Conservation (phyloP, 805 yeast species). For the Barnettozyma botsteinii region DNA sequence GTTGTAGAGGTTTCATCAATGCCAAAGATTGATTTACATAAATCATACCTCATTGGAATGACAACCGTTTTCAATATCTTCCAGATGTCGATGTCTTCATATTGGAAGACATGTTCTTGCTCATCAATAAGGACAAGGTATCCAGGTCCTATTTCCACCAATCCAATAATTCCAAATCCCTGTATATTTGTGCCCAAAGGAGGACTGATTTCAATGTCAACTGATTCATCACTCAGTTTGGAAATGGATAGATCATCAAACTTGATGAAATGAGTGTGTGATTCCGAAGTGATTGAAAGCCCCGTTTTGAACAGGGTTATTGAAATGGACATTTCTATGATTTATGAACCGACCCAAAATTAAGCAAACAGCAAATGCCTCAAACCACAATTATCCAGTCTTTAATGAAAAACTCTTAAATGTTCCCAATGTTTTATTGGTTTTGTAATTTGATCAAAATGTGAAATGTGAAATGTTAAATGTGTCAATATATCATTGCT, state of each 20-base stretch:
- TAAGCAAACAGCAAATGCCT: too few relatives aligned
- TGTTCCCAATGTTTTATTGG: too few relatives aligned
- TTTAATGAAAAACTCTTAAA: too few relatives aligned
- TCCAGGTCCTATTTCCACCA: conserved; percentile 24
- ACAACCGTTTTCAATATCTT: conserved; percentile 17
- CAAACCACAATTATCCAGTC: too few relatives aligned
- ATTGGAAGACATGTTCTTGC: conserved; percentile 13
- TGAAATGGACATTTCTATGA: conserved; percentile 1
- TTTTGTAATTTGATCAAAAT: too few relatives aligned
- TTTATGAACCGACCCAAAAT: too few relatives aligned
- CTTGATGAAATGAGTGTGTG: conserved; percentile 5
- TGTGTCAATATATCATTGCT: not conserved
- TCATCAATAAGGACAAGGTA: conserved; percentile 17
- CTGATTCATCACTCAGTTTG: not conserved
- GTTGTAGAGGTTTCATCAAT: not conserved
- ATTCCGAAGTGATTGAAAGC: conserved; percentile 3
- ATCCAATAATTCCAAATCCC: conserved; percentile 18
- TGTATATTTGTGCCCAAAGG: conserved; percentile 7
- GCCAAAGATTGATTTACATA: conserved; percentile 15
- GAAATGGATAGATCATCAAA: conserved; percentile 3
- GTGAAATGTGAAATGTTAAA: not conserved
- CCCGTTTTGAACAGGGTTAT: conserved; percentile 14
- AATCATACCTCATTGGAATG: conserved; percentile 20
- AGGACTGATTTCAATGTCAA: not conserved
- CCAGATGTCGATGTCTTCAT: conserved; percentile 14